Conservation (phyloP, 2,329 filamentous ascomycete species). For the Cyphellophora europaea region DNA sequence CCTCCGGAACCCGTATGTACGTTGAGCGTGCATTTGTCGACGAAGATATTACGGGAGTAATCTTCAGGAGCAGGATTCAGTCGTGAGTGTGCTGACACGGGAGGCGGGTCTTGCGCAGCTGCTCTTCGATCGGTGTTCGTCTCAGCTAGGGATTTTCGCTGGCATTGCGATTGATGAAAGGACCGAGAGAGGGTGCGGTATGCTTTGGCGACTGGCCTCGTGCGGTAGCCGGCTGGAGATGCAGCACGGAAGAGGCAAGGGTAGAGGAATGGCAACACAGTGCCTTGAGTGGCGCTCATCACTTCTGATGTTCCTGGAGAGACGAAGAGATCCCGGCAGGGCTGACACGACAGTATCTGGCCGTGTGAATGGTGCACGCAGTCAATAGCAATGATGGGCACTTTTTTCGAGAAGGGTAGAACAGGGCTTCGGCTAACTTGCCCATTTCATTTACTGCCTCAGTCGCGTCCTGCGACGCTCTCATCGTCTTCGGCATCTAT, state of each 20-base stretch:
- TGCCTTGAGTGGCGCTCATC: slow-evolving; percentile 10
- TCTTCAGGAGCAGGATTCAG: slow-evolving; percentile 77
- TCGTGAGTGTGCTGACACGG: slow-evolving; percentile 29
- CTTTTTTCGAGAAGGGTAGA: too few species aligned
- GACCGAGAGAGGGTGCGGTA: slow-evolving; percentile 9
- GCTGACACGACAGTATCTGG: too few species aligned
- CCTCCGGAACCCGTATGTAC: slow-evolving; percentile 74
- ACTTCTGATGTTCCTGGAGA: too few species aligned
- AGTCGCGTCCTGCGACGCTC: too few species aligned
- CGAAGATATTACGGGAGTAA: slow-evolving; percentile 73
- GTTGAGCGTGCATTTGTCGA: slow-evolving; percentile 72
- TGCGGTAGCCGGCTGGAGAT: slow-evolving; percentile 10
- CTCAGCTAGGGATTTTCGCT: slow-evolving; percentile 5
- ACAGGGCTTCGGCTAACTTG: too few species aligned
- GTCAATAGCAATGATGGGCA: too few species aligned
- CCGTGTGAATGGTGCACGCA: too few species aligned
- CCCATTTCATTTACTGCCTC: too few species aligned
- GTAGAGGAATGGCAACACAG: slow-evolving; percentile 26
- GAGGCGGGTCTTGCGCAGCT: slow-evolving; percentile 6
- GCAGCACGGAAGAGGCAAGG: slow-evolving; percentile 19
- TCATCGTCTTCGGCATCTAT: too few species aligned
- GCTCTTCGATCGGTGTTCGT: slow-evolving; percentile 14
- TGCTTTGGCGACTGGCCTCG: slow-evolving; percentile 9
- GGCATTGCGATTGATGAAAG: slow-evolving; percentile 3
- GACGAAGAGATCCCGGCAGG: too few species aligned